Base-by-base conservation (phyloP, 2,329 filamentous ascomycete species). In the Sclerotinia minor region DNA sequence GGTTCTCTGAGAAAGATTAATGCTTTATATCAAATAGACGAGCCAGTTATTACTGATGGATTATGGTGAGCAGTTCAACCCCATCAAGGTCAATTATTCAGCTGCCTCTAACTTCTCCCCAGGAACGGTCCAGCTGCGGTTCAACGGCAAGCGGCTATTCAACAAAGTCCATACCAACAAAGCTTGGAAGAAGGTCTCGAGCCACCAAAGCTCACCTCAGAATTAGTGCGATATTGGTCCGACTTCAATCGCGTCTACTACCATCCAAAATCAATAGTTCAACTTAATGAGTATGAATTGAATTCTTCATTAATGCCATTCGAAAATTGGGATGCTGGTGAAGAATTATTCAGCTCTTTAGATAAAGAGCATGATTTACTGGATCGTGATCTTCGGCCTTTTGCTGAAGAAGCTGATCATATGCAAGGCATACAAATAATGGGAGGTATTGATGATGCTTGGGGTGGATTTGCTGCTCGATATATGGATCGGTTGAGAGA, bases 231-330 rank as follows among this genome's bases (percentile, higher is more conserved):
- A 65, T 98, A 95, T 80, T 99, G 95, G 94, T 96, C 93, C 44
- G 95, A 99, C 79, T 98, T 93, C 79, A 96, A 92, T 73, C 87
- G 92, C 35, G 86, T 95, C n/a, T 99, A 88, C 79, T 97, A 91
- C 77, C 94, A 98, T 77, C 95, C 95, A 11, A 87, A 87, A 66
- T 97, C 93, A 17, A 86, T 97, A 65, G 84, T 96, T 13, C 94
- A 96, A 76, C 82, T 98, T 19, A 91, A 91, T 76, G 92, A 97
- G 75, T 96, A 92, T 75, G 92, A 96, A 77, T 82, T 96, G 47
- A 89, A 91, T 76, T 94, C 92, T 3, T 84, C 86, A 55, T 82
- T 94, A 38, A 89, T 89, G 83, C 92, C 94, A 0, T 96, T 96
- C 74, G 90, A 95, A 77, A 88, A 87, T 68, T 95, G 89, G 86